phyloP scores from a whole-genome alignment of 306 rosid species.

The Glycine soja region DNA sequence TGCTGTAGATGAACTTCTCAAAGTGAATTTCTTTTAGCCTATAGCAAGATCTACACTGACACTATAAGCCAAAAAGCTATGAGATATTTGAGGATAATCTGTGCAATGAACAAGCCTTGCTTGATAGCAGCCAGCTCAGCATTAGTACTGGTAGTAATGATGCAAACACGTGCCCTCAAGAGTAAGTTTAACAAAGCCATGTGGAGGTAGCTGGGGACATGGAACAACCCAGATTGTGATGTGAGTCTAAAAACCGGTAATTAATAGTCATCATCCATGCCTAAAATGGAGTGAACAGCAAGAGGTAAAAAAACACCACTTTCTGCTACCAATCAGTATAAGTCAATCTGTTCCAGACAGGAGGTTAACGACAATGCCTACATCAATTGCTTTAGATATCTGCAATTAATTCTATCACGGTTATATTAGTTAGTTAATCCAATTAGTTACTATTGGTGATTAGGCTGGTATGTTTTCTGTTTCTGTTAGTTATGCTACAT shows the following conservation, averaged over 20 bases:
- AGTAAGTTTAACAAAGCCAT: background rate
- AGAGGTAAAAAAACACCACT: background rate
- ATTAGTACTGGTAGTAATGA: background rate
- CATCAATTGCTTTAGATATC: no score
- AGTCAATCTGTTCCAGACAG: no score
- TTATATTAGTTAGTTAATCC: no score
- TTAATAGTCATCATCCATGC: background rate
- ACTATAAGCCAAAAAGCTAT: background rate
- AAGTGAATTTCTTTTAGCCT: background rate
- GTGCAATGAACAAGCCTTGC: background rate
- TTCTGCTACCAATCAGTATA: background rate
- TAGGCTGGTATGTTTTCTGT: no score
- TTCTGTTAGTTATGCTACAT: no score
- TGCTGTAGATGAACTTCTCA: background rate
- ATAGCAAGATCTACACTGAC: background rate
- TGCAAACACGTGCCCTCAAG: background rate
- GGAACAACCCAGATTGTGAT: background rate
- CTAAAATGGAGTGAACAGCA: no score
- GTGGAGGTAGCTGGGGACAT: background rate
- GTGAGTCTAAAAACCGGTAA: background rate
- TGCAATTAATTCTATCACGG: no score
- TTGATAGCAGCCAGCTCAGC: no score
- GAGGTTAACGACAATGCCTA: no score
- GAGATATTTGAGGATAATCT: background rate
- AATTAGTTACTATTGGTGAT: no score